A percentile compares a stretch with the other conserved stretches of the same genome.
Conservation (phyloP, 305 asterid genomes). For the Rubia tinctorum region DNA sequence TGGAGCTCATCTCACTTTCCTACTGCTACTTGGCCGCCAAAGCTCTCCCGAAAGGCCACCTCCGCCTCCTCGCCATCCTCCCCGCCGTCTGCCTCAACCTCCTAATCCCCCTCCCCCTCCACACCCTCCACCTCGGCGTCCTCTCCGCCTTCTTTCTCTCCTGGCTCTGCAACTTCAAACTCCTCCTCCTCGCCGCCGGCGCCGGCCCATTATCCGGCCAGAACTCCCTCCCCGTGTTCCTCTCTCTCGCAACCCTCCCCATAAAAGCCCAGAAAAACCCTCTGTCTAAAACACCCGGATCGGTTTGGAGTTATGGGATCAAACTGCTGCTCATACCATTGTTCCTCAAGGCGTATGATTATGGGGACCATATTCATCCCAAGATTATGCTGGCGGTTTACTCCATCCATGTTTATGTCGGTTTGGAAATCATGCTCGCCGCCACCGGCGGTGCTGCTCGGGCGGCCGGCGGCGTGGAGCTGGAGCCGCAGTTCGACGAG, state of each 20-base stretch:
- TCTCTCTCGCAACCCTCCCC: conserved; percentile 19
- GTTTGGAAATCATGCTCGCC: conserved; percentile 4
- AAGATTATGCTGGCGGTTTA: not conserved
- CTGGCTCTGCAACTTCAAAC: conserved; percentile 54
- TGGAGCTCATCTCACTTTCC: conserved; percentile 22
- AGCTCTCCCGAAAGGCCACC: conserved; percentile 21
- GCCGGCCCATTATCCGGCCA: conserved; percentile 12
- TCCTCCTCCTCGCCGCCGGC: conserved; percentile 25
- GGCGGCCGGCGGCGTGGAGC: conserved; percentile 3
- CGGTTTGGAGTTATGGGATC: conserved; percentile 12
- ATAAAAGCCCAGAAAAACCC: conserved; percentile 7
- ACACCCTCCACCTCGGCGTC: conserved; percentile 35
- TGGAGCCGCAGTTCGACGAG: conserved; percentile 20
- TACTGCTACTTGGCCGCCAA: conserved; percentile 24
- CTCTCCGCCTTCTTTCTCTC: conserved; percentile 33
- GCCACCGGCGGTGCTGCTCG: not conserved
- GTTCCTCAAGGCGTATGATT: conserved; percentile 10
- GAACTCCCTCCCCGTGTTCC: conserved; percentile 5
- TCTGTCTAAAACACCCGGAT: too few relatives aligned
- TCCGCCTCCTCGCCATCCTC: conserved; percentile 19
- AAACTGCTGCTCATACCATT: conserved; percentile 5
- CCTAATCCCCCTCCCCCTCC: conserved; percentile 34
- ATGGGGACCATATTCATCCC: not conserved
- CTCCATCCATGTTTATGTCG: conserved; percentile 5
- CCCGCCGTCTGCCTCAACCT: conserved; percentile 30